These are phyloP conservation scores for Stipa capillata DNA, from an alignment of 176 grass and related monocot species.

Conservation along the genomic window DNA sequence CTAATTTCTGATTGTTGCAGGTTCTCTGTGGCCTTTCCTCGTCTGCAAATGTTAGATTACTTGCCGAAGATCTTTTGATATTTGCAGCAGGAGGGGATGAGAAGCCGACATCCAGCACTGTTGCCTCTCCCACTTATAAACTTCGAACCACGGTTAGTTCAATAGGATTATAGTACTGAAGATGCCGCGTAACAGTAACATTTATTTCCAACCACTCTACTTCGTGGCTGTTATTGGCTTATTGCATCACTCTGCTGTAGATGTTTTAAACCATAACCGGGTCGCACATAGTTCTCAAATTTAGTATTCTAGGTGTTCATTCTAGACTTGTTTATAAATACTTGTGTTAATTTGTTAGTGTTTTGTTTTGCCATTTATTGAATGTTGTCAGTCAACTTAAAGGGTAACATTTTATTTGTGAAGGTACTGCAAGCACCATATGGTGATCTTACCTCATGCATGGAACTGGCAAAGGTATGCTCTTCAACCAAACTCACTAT, in stretches of 20 bases:
- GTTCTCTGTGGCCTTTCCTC: slow-evolving; percentile 82
- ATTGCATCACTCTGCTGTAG: neutral
- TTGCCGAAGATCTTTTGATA: slow-evolving; percentile 63
- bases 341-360: slow-evolving; percentile 15
- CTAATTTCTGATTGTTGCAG: slow-evolving; percentile 26
- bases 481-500: slow-evolving; percentile 14
- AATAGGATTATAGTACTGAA: slow-evolving; percentile 3
- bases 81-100: slow-evolving; percentile 35
- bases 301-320: neutral
- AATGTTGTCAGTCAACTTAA: neutral
- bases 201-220: neutral
- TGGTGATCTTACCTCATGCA: slow-evolving; percentile 84
- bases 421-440: slow-evolving; percentile 95
- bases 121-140: slow-evolving; percentile 67
- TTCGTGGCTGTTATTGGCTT: neutral
- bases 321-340: neutral
- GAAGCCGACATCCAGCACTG: slow-evolving; percentile 42
- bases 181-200: neutral
- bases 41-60: slow-evolving; percentile 39
- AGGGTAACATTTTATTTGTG: slow-evolving; percentile 5
- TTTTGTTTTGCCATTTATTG: slow-evolving; percentile 1
- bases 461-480: slow-evolving; percentile 89
- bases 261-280: neutral
- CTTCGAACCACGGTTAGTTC: slow-evolving; percentile 77
- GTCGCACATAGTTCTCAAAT: neutral